A percentile compares a stretch with the other conserved stretches of the same genome.
phyloP scores from a whole-genome alignment of 495 filamentous ascomycete species.

The Aspergillus coremiiformis region DNA sequence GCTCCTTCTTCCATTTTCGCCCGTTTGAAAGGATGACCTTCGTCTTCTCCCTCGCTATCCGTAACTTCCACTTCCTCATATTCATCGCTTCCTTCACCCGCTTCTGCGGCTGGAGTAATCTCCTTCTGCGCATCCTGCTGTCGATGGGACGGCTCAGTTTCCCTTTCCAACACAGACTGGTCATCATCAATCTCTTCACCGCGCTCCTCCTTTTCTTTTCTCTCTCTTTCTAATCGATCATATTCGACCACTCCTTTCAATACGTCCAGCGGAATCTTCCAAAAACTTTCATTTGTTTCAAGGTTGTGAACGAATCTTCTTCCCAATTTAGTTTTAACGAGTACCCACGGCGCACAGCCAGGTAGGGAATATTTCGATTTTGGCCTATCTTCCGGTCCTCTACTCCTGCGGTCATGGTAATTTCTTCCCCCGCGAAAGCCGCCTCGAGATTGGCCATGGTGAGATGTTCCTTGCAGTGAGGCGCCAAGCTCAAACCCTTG shows the following conservation, averaged over 20 bases:
- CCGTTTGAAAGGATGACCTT: conserved; percentile 53
- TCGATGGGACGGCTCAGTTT: not conserved
- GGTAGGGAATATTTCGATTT: conserved; percentile 73
- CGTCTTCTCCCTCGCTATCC: conserved; percentile 53
- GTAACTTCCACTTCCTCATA: conserved; percentile 89
- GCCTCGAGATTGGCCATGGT: conserved; percentile 27
- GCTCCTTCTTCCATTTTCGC: conserved; percentile 57
- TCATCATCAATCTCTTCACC: conserved; percentile 29
- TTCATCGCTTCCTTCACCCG: conserved; percentile 51
- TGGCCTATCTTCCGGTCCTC: conserved; percentile 68
- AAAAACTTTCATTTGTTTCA: conserved; percentile 78
- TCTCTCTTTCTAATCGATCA: conserved; percentile 49
- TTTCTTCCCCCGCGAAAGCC: conserved; percentile 43
- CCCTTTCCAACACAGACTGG: conserved; percentile 1
- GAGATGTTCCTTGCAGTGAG: conserved; percentile 12
- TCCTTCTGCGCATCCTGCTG: conserved; percentile 5
- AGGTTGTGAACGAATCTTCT: conserved; percentile 84
- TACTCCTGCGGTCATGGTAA: conserved; percentile 45
- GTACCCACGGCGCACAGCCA: conserved; percentile 78
- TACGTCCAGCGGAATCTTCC: conserved; percentile 81
- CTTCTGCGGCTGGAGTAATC: conserved; percentile 1
- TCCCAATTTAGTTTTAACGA: conserved; percentile 84
- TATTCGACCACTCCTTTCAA: conserved; percentile 71
- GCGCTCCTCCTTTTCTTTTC: conserved; percentile 37
- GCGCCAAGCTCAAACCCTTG: conserved; percentile 17